phyloP scores from a whole-genome alignment of 2,329 filamentous ascomycete genomes.

The Exophiala sp. region DNA sequence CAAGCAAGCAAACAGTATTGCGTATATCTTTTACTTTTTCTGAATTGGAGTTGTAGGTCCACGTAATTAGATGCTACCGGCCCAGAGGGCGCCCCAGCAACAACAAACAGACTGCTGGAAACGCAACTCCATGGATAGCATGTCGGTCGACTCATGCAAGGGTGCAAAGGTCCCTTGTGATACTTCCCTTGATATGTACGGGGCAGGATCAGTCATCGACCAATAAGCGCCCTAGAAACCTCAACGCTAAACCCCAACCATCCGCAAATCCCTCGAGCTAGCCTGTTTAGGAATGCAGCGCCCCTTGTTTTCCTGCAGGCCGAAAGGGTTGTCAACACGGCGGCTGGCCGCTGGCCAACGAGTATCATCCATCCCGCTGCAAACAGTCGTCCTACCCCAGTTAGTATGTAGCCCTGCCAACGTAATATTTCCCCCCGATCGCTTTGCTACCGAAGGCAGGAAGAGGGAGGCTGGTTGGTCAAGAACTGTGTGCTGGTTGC shows the following conservation, averaged over 20 bases:
- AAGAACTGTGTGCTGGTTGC: slow-evolving; percentile 4
- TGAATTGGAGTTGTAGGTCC: no score
- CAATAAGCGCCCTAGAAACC: slow-evolving; percentile 4
- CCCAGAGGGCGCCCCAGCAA: no score
- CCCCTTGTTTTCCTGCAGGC: not conserved
- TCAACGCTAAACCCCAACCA: slow-evolving; percentile 8
- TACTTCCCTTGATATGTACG: not conserved
- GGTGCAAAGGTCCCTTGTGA: not conserved
- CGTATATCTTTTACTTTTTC: no score
- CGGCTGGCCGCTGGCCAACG: no score
- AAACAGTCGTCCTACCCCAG: not conserved
- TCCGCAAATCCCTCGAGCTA: not conserved
- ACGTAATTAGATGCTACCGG: no score
- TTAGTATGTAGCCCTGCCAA: slow-evolving; percentile 7
- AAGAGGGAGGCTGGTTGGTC: slow-evolving; percentile 6
- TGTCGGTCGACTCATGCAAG: not conserved
- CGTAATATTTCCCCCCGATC: slow-evolving; percentile 1
- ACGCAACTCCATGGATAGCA: not conserved
- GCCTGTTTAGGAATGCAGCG: not conserved
- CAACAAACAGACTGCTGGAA: no score
- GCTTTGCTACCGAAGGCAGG: not conserved
- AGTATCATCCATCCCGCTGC: no score
- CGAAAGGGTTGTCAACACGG: not conserved
- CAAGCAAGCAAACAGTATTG: not conserved
- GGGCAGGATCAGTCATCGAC: slow-evolving; percentile 3